Evolutionary conservation across 768 basidiomycete species (phyloP), one percentile per base, ranked within the genome.

Genomic region (Mrakia gelida): DNA sequence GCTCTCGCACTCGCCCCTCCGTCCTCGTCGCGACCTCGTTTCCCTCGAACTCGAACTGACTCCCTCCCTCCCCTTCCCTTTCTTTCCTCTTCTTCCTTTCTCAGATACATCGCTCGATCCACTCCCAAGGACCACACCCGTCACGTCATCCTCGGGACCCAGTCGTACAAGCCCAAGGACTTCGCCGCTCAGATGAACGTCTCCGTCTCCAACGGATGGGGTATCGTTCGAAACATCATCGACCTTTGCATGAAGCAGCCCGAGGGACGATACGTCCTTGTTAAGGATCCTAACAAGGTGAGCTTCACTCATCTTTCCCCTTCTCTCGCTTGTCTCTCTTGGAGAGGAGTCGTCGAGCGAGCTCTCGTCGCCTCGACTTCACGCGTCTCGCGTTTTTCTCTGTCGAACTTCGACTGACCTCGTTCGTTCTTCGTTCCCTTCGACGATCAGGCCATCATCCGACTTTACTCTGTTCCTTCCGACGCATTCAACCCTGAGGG

Each of bases 201-300:
- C 54, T 96, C 94, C 38, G 86, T 98, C 75, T 87, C 92, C 49
- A 98, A 98, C 83, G 97, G 97, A 16, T 99, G 97, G 97, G 97
- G 97, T 75, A 98, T 99, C 82, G 93, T 98, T 45, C 89, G 97
- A 79, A 96, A 93, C 18, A 91, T 99, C 78, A 92, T 93, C 41
- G 97, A 99, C 82, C 85, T 98, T 79, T 93, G 92, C 84, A 90
- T 97, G 90, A 95, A 95, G 85, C 91, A 95, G 90, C 93, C 94
- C 30, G 96, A 98, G 85, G 97, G 97, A 84, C 97, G 97, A 84
- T 99, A 98, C 83, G 92, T 98, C 21, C 87, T 99, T 38, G 90
- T 99, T 73, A 97, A 96, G 86, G 97, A 99, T 85, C 96, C 97
- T 26, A 98, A 98, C 88, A 94, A 90, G 90, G 95, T 96, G 75